These are phyloP conservation scores for Psilocybe sp. DNA, from an alignment of 768 basidiomycete genomes.

Conservation along the genomic window DNA sequence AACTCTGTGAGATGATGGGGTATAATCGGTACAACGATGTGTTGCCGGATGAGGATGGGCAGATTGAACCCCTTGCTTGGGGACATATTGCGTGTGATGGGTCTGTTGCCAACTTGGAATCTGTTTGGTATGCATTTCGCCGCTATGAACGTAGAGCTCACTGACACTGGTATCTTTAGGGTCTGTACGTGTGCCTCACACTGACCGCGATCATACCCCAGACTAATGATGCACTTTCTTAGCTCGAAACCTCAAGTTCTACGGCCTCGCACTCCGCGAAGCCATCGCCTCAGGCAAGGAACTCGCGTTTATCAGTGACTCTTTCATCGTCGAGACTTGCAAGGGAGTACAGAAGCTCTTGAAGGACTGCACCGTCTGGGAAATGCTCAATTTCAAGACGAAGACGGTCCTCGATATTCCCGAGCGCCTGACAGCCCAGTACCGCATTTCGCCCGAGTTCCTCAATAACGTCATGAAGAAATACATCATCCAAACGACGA, in stretches of 20 bases:
- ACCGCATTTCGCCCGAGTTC: slow-evolving; percentile 28
- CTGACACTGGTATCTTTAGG: neutral
- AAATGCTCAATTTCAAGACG: slow-evolving; percentile 38
- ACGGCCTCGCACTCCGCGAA: slow-evolving; percentile 33
- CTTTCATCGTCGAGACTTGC: slow-evolving; percentile 30
- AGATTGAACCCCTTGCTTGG: slow-evolving; percentile 26
- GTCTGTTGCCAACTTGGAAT: slow-evolving; percentile 44
- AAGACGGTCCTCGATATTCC: slow-evolving; percentile 33
- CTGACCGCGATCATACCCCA: slow-evolving; percentile 3
- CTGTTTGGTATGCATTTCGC: slow-evolving; percentile 31
- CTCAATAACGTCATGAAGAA: slow-evolving; percentile 25
- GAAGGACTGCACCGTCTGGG: slow-evolving; percentile 29
- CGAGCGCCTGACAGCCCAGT: slow-evolving; percentile 27
- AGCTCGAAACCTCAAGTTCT: slow-evolving; percentile 48
- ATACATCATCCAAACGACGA: slow-evolving; percentile 34
- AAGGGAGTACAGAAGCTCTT: slow-evolving; percentile 21
- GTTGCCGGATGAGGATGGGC: neutral
- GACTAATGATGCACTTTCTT: neutral
- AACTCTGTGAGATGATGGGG: slow-evolving; percentile 41
- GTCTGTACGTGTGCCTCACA: neutral
- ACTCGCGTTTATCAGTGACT: slow-evolving; percentile 26
- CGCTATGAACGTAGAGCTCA: neutral
- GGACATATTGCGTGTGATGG: slow-evolving; percentile 44
- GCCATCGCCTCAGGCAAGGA: slow-evolving; percentile 27
- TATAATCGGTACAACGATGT: slow-evolving; percentile 14